Evolutionary conservation across 2,329 filamentous ascomycete genomes (phyloP).

Genomic region (Trichothecium sympodiale): DNA sequence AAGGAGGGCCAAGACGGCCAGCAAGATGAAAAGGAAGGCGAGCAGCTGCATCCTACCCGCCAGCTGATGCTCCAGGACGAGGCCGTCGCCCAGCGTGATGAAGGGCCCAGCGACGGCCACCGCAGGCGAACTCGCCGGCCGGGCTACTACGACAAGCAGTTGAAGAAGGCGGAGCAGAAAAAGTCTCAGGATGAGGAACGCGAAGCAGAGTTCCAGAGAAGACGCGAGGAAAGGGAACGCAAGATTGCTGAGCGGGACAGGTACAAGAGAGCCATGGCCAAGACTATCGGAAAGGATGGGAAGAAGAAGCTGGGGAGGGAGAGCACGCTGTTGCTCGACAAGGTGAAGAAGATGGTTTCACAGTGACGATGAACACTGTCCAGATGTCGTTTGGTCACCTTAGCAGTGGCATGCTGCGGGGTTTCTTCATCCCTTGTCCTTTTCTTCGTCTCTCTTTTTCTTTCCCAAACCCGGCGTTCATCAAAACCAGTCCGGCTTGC

Average conservation of each 20-base stretch:
- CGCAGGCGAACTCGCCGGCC: slow-evolving; percentile 28
- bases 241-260: slow-evolving; percentile 54
- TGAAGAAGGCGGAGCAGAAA: slow-evolving; percentile 32
- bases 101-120: slow-evolving; percentile 17
- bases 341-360: slow-evolving; percentile 62
- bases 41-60: slow-evolving; percentile 23
- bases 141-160: slow-evolving; percentile 57
- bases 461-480: no score
- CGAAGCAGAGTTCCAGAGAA: slow-evolving; percentile 28
- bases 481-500: no score
- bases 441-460: no score
- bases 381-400: no score
- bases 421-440: no score
- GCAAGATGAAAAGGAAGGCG: slow-evolving; percentile 7
- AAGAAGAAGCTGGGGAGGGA: slow-evolving; percentile 74
- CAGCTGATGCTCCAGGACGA: slow-evolving; percentile 29
- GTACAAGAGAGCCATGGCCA: slow-evolving; percentile 58
- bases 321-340: slow-evolving; percentile 66
- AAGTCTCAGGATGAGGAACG: slow-evolving; percentile 30
- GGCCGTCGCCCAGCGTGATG: slow-evolving; percentile 18
- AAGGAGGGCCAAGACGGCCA: slow-evolving; percentile 10
- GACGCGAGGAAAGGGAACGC: slow-evolving; percentile 53
- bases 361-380: background rate
- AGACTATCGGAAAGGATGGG: slow-evolving; percentile 63
- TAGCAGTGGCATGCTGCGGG: no score